These are phyloP conservation scores for Calonectria ilicicola DNA, from an alignment of 2,329 filamentous ascomycete species.

Conservation along the genomic window DNA sequence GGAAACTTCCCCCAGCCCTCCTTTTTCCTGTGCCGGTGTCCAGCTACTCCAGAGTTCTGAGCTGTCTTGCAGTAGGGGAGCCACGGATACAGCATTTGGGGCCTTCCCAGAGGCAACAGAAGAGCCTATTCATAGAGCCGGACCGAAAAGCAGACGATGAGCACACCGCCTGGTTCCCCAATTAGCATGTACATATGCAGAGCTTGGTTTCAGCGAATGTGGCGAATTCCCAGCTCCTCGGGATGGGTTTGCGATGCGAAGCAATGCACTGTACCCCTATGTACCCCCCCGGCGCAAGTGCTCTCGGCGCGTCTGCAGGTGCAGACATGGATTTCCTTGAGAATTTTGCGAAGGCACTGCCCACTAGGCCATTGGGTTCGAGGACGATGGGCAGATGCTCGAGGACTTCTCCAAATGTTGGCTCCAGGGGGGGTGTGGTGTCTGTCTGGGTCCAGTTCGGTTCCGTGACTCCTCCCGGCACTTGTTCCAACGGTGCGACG, in stretches of 20 bases:
- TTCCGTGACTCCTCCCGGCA: constrained; percentile 26
- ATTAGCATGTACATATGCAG: not conserved
- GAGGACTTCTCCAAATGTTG: not conserved
- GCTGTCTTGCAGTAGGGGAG: constrained; percentile 14
- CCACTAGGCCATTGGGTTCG: not conserved
- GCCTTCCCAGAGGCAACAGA: constrained; percentile 20
- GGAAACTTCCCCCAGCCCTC: not conserved
- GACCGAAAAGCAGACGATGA: constrained; percentile 4
- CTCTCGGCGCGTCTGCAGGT: not conserved
- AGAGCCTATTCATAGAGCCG: constrained; percentile 2
- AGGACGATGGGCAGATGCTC: not conserved
- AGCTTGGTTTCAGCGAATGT: constrained; percentile 11
- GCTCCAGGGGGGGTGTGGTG: not conserved
- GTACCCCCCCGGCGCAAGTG: not conserved
- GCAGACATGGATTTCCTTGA: not conserved
- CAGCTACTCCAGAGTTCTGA: not conserved
- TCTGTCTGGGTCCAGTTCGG: constrained; percentile 10
- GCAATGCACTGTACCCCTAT: constrained; percentile 11
- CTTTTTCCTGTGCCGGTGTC: not conserved
- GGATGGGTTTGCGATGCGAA: constrained; percentile 10
- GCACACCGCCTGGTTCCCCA: not conserved
- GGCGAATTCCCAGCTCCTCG: constrained; percentile 18
- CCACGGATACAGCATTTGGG: constrained; percentile 19
- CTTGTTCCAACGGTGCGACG: constrained; percentile 31
- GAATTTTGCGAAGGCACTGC: not conserved